Conservation (phyloP, 352 stramenopile species). For the Blastocystis sp. region DNA sequence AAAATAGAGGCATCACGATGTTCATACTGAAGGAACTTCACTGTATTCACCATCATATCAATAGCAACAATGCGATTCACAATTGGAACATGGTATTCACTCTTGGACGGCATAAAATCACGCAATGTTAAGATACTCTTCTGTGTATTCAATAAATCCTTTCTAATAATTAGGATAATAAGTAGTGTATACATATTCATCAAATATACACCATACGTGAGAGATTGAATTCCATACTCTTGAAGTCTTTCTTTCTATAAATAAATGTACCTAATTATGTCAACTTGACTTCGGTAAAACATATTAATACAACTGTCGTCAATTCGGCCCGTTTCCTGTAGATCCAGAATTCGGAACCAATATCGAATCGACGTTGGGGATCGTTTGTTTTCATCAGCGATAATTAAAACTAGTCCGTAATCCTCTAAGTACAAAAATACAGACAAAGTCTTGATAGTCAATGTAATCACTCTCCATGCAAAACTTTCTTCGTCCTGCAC, state of each 20-base stretch:
- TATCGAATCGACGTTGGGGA: not conserved
- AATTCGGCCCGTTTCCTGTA: not conserved
- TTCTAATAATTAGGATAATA: not conserved
- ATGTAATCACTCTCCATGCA: not conserved
- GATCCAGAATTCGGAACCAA: constrained; percentile 42
- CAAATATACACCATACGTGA: not conserved
- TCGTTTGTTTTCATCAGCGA: constrained; percentile 51
- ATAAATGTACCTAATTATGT: not conserved
- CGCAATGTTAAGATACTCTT: not conserved
- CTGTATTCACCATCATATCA: constrained; percentile 43
- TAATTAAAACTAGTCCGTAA: not conserved
- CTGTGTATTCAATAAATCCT: constrained; percentile 12
- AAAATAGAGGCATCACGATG: not conserved
- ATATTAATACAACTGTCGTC: not conserved
- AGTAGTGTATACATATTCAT: not conserved
- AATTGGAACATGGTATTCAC: not conserved
- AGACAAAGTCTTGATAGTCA: constrained; percentile 41
- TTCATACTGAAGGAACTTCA: constrained; percentile 23
- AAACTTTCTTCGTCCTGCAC: not conserved
- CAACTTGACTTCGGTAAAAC: constrained; percentile 32
- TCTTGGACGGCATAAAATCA: not conserved
- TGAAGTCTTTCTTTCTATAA: not conserved
- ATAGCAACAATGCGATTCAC: not conserved
- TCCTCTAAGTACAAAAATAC: too few species aligned
- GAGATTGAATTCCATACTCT: not conserved